Evolutionary conservation across 1,139 yeast species (phyloP), one percentile per base, ranked within the genome.

Genomic region (Debaryomyces nepalensis): DNA sequence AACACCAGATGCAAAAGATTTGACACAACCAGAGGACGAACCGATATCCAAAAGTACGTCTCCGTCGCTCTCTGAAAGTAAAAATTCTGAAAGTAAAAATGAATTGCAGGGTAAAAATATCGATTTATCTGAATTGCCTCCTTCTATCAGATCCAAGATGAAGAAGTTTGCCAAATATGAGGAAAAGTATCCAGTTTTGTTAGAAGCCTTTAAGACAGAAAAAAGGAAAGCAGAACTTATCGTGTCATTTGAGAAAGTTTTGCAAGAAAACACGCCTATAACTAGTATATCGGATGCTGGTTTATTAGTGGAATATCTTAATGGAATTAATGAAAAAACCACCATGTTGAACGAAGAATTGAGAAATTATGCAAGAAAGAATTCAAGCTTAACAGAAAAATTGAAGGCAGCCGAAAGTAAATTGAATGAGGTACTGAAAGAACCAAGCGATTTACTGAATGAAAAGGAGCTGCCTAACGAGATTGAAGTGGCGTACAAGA

Each of bases 101-200:
- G n/a, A n/a, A n/a, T n/a, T 5, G 31, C 22, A 22, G 27, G 12
- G 16, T 21, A 12, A 22, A 26, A 26, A 16, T 4, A 59, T 72
- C 8, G 68, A 70, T 40, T 50, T 67, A 27, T 66, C 66, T 7
- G 68, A 73, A 2, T 61, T 84, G 24, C 81, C 90, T 0, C 73
- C 74, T 4, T 76, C 75, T 7, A 62, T 87, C 21, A 75, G 77
- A 50, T 68, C 82, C 10, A 86, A 85, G 54, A 66, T 91, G 63
- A 77, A 78, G 48, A 90, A 88, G 67, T 88, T 88, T 58, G 82
- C 79, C 44, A 90, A 89, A 60, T 93, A 90, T 61, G 98, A 93
- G 61, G 87, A 86, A 44, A 88, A 88, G 58, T 91, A 90, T 59
- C 98, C 97, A 0, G 65, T 82, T 15, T 69, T 91, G 11, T 73